Evolutionary conservation across 768 basidiomycete genomes (phyloP), one percentile per base, ranked within the genome.

Genomic region (Pleurotus tuoliensis): DNA sequence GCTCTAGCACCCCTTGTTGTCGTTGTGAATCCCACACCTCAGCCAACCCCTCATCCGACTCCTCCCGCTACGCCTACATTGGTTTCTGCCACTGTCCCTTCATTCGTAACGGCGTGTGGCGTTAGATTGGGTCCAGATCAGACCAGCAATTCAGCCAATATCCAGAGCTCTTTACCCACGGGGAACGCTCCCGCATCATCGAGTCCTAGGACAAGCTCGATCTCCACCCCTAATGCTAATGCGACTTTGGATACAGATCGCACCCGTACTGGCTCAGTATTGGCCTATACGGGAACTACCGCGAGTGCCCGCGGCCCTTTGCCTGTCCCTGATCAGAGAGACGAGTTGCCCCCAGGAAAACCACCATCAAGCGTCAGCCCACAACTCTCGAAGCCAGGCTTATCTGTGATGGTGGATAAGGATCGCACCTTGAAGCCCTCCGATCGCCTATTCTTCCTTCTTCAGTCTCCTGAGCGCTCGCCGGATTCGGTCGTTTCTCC

Each of bases 11-110:
- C 85, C 12, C 75, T 78, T 24, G 77, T 92, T 5, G 79, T 90
- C 13, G 78, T 92, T 18, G 83, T 90, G 7, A 84, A 87, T 61
- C 87, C 89, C 15, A 90, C 89, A 0, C 89, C 88, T 2, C 86
- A 86, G 60, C 87, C 86, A 1, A 86, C 86, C 0, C 86, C 86
- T 0, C 86, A 88, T 66, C 89, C 88, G 1, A 92, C 90, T 1
- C 89, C 90, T 5, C 90, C 90, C 2, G 79, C 83, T 1, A 88
- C 88, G 1, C 89, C 87, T 7, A 65, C 76, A 50, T 62, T 79
- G n/a, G 43, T 56, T 37, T 56, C 62, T 47, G 50, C 57, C 5
- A 50, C 18, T 15, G 34, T 15, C 13, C 24, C 56, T 13, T 8
- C 54, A 25, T 55, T 47, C 16, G 43, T 47, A 15, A 47, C 20